These are phyloP conservation scores for Zygosaccharomyces gambellarensis DNA, from an alignment of 805 yeast species.

Conservation along the genomic window DNA sequence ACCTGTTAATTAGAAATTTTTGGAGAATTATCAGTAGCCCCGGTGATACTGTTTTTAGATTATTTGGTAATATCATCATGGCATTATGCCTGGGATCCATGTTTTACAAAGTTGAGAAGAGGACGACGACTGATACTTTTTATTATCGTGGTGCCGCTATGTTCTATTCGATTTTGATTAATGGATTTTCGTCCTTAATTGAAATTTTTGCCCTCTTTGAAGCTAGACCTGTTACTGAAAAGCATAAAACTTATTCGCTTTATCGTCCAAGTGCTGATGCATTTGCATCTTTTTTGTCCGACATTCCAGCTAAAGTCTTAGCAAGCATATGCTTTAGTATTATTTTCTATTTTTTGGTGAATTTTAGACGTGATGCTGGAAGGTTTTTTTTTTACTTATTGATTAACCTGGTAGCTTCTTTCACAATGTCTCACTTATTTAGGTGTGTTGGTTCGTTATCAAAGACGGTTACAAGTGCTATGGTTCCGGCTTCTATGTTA, in stretches of 20 bases:
- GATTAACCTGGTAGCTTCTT: conserved; percentile 40
- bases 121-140: conserved; percentile 41
- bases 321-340: conserved; percentile 46
- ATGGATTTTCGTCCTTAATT: conserved; percentile 57
- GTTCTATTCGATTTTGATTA: conserved; percentile 62
- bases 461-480: conserved; percentile 46
- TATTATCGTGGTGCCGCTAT: conserved; percentile 57
- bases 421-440: conserved; percentile 52
- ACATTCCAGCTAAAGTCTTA: conserved; percentile 47
- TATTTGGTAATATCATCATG: conserved; percentile 46
- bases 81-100: conserved; percentile 53
- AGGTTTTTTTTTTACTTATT: conserved; percentile 49
- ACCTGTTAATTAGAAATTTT: conserved; percentile 43
- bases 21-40: conserved; percentile 50
- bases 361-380: conserved; percentile 51
- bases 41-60: conserved; percentile 40
- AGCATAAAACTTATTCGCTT: conserved; percentile 51
- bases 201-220: conserved; percentile 54
- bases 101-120: conserved; percentile 45
- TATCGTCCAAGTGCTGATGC: conserved; percentile 61
- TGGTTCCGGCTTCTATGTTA: conserved; percentile 55
- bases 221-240: conserved; percentile 53
- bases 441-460: conserved; percentile 50
- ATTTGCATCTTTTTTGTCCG: conserved; percentile 47
- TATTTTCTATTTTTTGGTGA: conserved; percentile 48